Percentiles rank a stretch among this genome's conserved stretches.
phyloP scores from a whole-genome alignment of 202 grass and related monocot genomes.

The Zoysia matrella region DNA sequence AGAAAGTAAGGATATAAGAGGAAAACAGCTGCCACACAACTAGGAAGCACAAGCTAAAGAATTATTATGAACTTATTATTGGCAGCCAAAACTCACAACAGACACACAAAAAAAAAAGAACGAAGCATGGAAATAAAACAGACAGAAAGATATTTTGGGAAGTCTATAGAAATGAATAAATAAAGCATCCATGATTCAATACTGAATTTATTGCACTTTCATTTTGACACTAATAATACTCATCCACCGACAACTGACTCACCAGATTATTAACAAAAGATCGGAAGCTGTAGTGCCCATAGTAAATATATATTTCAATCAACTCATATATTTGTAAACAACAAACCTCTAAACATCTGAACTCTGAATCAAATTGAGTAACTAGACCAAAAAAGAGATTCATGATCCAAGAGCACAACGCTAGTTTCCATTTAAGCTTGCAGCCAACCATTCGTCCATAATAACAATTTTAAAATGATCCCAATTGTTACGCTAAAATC shows the following conservation, averaged over 20 bases:
- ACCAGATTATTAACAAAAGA: neutral
- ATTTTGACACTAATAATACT: constrained; percentile 12
- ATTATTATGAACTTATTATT: constrained; percentile 4
- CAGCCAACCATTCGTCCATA: neutral
- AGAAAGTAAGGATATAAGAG: constrained; percentile 3
- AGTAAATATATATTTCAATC: neutral
- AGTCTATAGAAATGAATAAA: neutral
- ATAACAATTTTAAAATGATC: neutral
- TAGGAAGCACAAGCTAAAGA: neutral
- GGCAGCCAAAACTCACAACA: constrained; percentile 9
- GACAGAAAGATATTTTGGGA: neutral
- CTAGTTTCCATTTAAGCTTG: neutral
- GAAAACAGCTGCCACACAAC: constrained; percentile 14
- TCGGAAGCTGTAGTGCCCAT: neutral
- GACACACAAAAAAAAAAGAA: neutral
- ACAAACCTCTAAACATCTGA: neutral
- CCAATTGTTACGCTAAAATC: neutral
- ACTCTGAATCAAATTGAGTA: neutral
- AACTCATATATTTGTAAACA: neutral
- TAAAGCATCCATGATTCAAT: constrained; percentile 15
- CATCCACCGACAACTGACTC: constrained; percentile 6
- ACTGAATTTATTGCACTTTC: neutral
- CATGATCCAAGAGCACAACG: neutral
- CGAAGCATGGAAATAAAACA: constrained; percentile 2
- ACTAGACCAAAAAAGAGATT: constrained; percentile 4